Conservation (phyloP, 148 eudicot species). For the Linanthus parryae region DNA sequence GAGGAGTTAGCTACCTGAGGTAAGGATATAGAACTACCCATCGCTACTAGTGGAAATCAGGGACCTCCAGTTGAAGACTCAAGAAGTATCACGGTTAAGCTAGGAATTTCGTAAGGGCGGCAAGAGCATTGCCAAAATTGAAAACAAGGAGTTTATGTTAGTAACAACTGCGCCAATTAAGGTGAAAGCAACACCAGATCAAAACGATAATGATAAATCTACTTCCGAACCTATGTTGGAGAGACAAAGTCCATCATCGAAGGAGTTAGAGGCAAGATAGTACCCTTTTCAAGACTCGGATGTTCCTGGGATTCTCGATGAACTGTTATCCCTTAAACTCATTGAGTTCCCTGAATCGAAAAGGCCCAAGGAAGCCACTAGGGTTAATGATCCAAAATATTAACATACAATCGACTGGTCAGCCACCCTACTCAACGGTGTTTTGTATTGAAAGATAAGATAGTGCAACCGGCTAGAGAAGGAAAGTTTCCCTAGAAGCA, state of each 20-base stretch:
- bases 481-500: too few relatives aligned
- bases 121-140: background rate
- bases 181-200: background rate
- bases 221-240: background rate
- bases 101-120: background rate
- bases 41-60: background rate
- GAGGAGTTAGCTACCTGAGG: conserved; percentile 1
- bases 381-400: too few relatives aligned
- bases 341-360: conserved; percentile 6
- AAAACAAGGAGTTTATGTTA: background rate
- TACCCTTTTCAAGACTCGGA: background rate
- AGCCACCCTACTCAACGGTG: too few relatives aligned
- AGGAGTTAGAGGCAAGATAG: background rate
- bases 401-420: too few relatives aligned
- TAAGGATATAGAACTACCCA: conserved; percentile 1
- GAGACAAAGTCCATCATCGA: background rate
- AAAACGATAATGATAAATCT: background rate
- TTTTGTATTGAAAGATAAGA: too few relatives aligned
- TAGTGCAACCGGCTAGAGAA: too few relatives aligned
- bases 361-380: background rate
- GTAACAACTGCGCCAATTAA: background rate
- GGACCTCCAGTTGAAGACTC: background rate
- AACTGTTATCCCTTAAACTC: background rate
- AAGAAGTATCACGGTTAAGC: background rate
- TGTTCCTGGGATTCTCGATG: conserved; percentile 1